Evolutionary conservation across 2,329 filamentous ascomycete species (phyloP), one percentile per base, ranked within the genome.

Genomic region (Colletotrichum gigasporum): DNA sequence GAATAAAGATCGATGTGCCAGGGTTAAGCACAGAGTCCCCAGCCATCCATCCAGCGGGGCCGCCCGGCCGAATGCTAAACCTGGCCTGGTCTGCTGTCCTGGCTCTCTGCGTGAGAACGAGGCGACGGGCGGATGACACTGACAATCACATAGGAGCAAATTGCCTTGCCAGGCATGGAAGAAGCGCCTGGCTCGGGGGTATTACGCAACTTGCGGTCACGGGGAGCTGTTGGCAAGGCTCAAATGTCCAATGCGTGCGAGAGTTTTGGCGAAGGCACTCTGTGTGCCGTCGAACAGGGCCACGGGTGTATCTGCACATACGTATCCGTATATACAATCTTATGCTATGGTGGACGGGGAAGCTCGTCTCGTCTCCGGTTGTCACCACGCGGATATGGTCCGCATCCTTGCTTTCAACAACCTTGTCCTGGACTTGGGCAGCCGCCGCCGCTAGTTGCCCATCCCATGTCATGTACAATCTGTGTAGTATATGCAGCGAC

Each of bases 1-100:
- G 47, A 52, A 60, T 18, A 54, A 60, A 60, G 55, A 60, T 53
- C 32, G n/a, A 63, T 52, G 24, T 44, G 32, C 60, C 24, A 41
- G 54, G 55, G 47, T 63, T 20, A 32, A 41, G 16, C 24, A 18
- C 47, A 41, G 20, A 45, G 41, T 20, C 39, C 39, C 37, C 35
- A 34, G 45, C 54, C 39, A 42, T 51, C 41, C 32, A 24, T 28
- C 47, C 28, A 34, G 61, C 61, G 61, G 61, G 59, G 60, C 26
- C 32, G 18, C 24, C 44, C 32, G 41, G 47, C 20, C 47, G 55
- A 64, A 32, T 34, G 9, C 47, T 55, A 60, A 59, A 37, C 26
- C 34, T 60, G 22, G 34, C 18, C 16, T 14, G 41, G 10, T 35
- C 18, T 1, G 35, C 20, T 26, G 20, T 3, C 28, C 18, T 35